Percentiles rank a stretch among this genome's conserved stretches.
Evolutionary conservation across 23 red algal genomes (phyloP).

Genomic region (Gracilaria caudata): DNA sequence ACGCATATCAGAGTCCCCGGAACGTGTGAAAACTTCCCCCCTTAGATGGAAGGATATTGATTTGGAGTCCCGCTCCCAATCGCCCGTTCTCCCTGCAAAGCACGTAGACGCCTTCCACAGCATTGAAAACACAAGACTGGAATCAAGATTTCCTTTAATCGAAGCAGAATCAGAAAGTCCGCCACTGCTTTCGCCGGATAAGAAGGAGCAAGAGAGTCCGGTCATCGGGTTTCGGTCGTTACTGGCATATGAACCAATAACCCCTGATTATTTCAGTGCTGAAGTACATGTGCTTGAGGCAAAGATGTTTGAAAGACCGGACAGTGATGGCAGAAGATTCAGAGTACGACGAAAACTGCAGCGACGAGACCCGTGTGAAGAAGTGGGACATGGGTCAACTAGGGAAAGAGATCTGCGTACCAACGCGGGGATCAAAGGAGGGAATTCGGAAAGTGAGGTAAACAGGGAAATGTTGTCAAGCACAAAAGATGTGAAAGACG

Average conservation of each 20-base stretch:
- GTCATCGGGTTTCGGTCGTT: not conserved
- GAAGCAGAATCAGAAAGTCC: conserved; percentile 23
- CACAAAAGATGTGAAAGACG: not conserved
- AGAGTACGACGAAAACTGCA: not conserved
- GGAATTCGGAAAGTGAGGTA: not conserved
- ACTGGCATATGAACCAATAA: not conserved
- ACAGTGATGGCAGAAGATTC: conserved; percentile 12
- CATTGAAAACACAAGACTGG: not conserved
- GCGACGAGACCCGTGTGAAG: not conserved
- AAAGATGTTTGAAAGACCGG: conserved; percentile 5
- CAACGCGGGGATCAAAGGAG: not conserved
- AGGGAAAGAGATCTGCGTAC: not conserved
- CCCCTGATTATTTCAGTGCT: not conserved
- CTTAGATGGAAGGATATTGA: not conserved
- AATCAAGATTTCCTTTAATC: conserved; percentile 4
- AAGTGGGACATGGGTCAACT: too few species aligned
- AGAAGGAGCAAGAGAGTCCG: not conserved
- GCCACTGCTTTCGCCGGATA: not conserved
- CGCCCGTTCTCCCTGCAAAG: not conserved
- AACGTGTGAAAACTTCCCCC: not conserved
- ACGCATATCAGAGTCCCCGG: not conserved
- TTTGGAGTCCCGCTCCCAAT: not conserved
- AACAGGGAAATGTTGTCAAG: not conserved
- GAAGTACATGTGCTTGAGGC: conserved; percentile 4
- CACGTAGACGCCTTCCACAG: not conserved